Evolutionary conservation across 768 basidiomycete genomes (phyloP).

Genomic region (Amanita rubescens): DNA sequence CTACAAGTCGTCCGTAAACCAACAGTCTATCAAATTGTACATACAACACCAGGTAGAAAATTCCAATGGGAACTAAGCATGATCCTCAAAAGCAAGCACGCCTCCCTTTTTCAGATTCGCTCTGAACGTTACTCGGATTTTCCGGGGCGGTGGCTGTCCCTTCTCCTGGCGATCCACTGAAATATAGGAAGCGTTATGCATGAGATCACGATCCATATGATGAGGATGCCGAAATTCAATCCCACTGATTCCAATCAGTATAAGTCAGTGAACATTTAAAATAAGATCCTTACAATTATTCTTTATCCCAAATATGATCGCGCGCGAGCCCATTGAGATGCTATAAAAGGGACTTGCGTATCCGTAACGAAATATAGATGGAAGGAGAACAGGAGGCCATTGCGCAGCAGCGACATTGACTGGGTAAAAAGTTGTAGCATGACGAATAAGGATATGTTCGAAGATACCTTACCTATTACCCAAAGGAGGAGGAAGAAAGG

Average conservation of each 20-base stretch:
- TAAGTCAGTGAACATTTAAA: neutral
- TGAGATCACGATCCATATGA: conserved; percentile 45
- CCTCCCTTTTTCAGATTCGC: too few relatives aligned
- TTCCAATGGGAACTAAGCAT: too few relatives aligned
- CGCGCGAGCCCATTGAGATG: conserved; percentile 43
- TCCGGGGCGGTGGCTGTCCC: too few relatives aligned
- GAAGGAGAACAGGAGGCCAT: conserved; percentile 47
- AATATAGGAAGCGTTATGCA: conserved; percentile 36
- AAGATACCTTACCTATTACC: conserved; percentile 45
- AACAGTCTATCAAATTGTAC: too few relatives aligned
- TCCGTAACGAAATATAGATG: conserved; percentile 49
- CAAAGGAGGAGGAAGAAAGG: conserved; percentile 56
- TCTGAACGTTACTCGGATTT: too few relatives aligned
- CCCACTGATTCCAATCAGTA: conserved; percentile 34
- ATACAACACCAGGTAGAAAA: too few relatives aligned
- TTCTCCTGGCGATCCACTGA: conserved; percentile 17
- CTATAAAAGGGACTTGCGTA: conserved; percentile 61
- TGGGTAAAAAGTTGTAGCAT: too few relatives aligned
- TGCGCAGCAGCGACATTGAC: conserved; percentile 25
- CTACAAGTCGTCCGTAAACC: too few relatives aligned
- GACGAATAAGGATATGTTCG: neutral
- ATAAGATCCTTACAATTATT: conserved; percentile 37
- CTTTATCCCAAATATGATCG: conserved; percentile 52
- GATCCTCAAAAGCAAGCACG: too few relatives aligned
- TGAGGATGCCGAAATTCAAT: conserved; percentile 48